Evolutionary conservation across 2,329 filamentous ascomycete species (phyloP).

Genomic region (Macrophomina tecta): DNA sequence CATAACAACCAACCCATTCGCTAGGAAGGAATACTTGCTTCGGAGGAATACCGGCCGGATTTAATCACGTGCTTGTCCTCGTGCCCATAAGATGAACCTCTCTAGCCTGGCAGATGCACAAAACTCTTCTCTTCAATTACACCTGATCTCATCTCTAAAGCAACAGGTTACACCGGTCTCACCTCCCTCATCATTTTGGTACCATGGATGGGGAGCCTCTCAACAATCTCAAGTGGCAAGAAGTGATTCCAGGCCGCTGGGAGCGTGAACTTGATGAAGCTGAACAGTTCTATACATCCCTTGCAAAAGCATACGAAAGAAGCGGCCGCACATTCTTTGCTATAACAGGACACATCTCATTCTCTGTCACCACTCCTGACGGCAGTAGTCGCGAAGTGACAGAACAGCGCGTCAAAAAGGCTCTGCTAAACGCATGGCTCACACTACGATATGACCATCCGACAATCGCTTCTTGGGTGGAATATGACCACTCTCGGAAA

Average conservation of each 20-base stretch:
- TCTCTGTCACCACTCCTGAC: conserved; percentile 30
- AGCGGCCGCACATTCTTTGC: conserved; percentile 51
- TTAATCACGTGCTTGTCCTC: no score
- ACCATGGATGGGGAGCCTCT: not conserved
- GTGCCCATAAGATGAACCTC: no score
- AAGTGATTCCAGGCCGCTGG: conserved; percentile 37
- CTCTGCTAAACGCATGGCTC: conserved; percentile 45
- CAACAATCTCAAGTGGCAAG: not conserved
- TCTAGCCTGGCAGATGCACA: no score
- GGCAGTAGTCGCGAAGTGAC: conserved; percentile 26
- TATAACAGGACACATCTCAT: conserved; percentile 49
- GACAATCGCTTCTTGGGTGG: conserved; percentile 41
- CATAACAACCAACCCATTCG: no score
- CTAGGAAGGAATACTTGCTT: no score
- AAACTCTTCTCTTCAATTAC: not conserved
- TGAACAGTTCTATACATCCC: conserved; percentile 49
- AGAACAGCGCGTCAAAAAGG: conserved; percentile 35
- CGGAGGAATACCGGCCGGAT: no score
- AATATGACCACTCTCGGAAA: conserved; percentile 29
- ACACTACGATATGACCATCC: conserved; percentile 43
- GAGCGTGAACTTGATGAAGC: conserved; percentile 49
- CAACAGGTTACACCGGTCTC: no score
- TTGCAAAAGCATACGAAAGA: conserved; percentile 44
- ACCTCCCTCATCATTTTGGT: no score
- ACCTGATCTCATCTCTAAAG: no score